Percentiles rank a stretch among this genome's conserved stretches.
phyloP scores from a whole-genome alignment of 768 basidiomycete species.

The Pilatotrama ljubarskyi region DNA sequence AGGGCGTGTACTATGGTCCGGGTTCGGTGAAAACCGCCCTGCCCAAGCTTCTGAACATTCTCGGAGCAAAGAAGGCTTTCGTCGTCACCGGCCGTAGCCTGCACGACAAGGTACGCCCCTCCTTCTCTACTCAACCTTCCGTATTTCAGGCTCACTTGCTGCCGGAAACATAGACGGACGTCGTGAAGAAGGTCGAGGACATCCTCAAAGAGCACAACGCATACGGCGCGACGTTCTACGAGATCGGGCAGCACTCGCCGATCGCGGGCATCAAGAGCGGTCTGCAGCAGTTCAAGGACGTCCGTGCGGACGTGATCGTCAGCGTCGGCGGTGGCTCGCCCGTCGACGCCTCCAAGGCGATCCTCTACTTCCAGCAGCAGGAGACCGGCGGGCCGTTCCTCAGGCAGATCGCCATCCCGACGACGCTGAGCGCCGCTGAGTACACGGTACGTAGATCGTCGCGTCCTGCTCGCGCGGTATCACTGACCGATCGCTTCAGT shows the following conservation, averaged over 20 bases:
- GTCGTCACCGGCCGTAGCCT: slow-evolving; percentile 74
- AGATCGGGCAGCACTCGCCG: slow-evolving; percentile 74
- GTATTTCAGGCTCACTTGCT: background rate
- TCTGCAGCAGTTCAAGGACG: slow-evolving; percentile 52
- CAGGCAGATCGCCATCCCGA: slow-evolving; percentile 78
- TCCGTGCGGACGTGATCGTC: slow-evolving; percentile 67
- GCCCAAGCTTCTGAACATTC: slow-evolving; percentile 54
- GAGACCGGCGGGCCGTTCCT: slow-evolving; percentile 52
- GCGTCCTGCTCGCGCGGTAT: too few species aligned
- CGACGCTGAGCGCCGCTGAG: slow-evolving; percentile 79
- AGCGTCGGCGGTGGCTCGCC: slow-evolving; percentile 81
- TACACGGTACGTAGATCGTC: slow-evolving; percentile 49
- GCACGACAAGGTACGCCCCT: slow-evolving; percentile 52
- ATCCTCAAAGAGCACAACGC: slow-evolving; percentile 57
- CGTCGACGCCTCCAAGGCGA: slow-evolving; percentile 75
- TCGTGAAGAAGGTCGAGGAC: slow-evolving; percentile 53
- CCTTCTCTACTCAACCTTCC: background rate
- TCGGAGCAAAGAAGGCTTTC: slow-evolving; percentile 64
- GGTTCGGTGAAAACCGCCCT: slow-evolving; percentile 63
- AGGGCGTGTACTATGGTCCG: slow-evolving; percentile 72
- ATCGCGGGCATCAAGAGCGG: slow-evolving; percentile 64
- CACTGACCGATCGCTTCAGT: background rate
- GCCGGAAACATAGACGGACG: slow-evolving; percentile 49
- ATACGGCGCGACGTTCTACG: slow-evolving; percentile 68
- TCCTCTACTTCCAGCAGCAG: slow-evolving; percentile 61